Evolutionary conservation across 768 basidiomycete species (phyloP).

Genomic region (Amanita pseudoporphyria): DNA sequence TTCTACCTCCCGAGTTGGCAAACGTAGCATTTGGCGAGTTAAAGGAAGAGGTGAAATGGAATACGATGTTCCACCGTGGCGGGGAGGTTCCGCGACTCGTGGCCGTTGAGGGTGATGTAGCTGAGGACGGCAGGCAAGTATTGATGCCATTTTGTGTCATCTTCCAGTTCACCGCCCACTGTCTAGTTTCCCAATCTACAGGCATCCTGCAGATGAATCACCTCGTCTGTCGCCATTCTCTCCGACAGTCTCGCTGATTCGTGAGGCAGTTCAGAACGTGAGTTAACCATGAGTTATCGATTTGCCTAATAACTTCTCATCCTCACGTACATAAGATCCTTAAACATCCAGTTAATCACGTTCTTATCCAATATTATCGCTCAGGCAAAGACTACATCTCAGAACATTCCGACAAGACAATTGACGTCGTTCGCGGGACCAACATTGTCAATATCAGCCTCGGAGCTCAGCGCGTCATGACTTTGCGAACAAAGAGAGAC

Average conservation of each 20-base stretch:
- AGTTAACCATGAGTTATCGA: background rate
- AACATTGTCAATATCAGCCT: slow-evolving; percentile 76
- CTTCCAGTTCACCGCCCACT: background rate
- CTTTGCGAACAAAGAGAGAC: slow-evolving; percentile 57
- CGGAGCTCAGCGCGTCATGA: slow-evolving; percentile 72
- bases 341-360: slow-evolving; percentile 69
- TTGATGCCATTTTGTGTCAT: background rate
- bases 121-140: slow-evolving; percentile 29
- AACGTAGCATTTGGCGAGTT: slow-evolving; percentile 48
- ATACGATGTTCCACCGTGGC: slow-evolving; percentile 66
- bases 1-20: slow-evolving; percentile 50
- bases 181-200: slow-evolving; percentile 64
- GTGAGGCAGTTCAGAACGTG: slow-evolving; percentile 48
- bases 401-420: slow-evolving; percentile 81
- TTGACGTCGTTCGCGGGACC: slow-evolving; percentile 68
- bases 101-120: slow-evolving; percentile 26
- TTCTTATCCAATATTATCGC: slow-evolving; percentile 76
- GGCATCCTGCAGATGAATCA: slow-evolving; percentile 74
- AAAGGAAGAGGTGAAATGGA: slow-evolving; percentile 60
- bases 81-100: slow-evolving; percentile 43
- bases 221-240: slow-evolving; percentile 61
- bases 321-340: slow-evolving; percentile 17
- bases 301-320: background rate
- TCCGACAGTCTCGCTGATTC: slow-evolving; percentile 57
- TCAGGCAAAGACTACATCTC: slow-evolving; percentile 76